Conservation (phyloP, 768 basidiomycete genomes). For the Lactarius trivialis region DNA sequence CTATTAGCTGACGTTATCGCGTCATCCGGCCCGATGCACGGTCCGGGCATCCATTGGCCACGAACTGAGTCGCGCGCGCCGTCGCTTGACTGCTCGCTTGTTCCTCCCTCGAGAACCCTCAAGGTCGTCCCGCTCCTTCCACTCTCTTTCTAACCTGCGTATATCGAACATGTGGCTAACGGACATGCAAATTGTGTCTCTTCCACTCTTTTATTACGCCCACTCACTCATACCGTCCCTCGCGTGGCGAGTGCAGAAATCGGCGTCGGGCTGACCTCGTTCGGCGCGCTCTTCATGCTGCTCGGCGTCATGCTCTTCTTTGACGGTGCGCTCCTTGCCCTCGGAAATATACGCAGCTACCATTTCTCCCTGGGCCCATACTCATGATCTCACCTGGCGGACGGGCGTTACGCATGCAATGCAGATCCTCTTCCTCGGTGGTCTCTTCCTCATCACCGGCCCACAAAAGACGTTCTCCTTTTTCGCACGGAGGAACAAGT, state of each 20-base stretch:
- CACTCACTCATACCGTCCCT: background rate
- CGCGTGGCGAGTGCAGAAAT: conserved; percentile 57
- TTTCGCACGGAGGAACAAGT: conserved; percentile 92
- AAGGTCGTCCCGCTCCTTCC: too few species aligned
- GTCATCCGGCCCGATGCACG: too few species aligned
- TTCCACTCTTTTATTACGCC: background rate
- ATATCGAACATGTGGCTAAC: conserved; percentile 49
- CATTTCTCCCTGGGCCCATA: conserved; percentile 1
- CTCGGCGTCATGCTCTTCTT: conserved; percentile 95
- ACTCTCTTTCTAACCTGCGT: too few species aligned
- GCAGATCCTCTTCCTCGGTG: conserved; percentile 92
- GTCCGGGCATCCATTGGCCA: too few species aligned
- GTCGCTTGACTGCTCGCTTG: too few species aligned
- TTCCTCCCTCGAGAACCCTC: too few species aligned
- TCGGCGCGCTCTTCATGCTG: conserved; percentile 93
- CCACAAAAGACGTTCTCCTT: conserved; percentile 97
- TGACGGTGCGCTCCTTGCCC: conserved; percentile 88
- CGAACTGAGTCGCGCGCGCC: too few species aligned
- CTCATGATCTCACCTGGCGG: background rate
- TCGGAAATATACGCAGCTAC: conserved; percentile 79
- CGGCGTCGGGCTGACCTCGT: conserved; percentile 93
- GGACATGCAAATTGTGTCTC: conserved; percentile 53
- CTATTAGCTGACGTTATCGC: too few species aligned
- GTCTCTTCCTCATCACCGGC: conserved; percentile 93
- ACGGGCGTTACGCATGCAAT: background rate